A percentile compares a stretch with the other conserved stretches of the same genome.
Evolutionary conservation across 495 filamentous ascomycete species (phyloP).

Genomic region (Jackrogersella multiformis): DNA sequence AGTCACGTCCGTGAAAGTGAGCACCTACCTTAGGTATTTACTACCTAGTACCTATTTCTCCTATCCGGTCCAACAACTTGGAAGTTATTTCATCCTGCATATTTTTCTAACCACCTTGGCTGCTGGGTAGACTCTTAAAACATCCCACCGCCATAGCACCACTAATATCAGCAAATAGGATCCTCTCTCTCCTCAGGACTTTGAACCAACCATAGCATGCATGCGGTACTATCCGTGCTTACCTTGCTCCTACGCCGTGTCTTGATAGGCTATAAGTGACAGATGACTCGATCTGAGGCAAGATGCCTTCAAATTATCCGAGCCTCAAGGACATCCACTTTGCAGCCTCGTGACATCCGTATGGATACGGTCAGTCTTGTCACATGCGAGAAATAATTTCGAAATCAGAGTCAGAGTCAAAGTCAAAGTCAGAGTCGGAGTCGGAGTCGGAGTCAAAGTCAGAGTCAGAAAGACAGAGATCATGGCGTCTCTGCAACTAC

Average conservation of each 20-base stretch:
- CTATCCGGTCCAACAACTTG: slow-evolving; percentile 11
- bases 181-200: not conserved
- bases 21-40: not conserved
- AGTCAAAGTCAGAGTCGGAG: too few species aligned
- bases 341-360: not conserved
- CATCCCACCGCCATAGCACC: slow-evolving; percentile 27
- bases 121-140: slow-evolving; percentile 4
- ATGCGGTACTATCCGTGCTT: slow-evolving; percentile 16
- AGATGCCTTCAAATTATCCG: slow-evolving; percentile 6
- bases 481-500: slow-evolving; percentile 24
- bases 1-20: slow-evolving; percentile 4
- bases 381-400: slow-evolving; percentile 1
- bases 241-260: not conserved
- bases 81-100: slow-evolving; percentile 10
- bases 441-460: too few species aligned
- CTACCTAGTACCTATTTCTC: not conserved
- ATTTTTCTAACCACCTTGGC: slow-evolving; percentile 13
- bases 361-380: not conserved
- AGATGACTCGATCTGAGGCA: slow-evolving; percentile 14
- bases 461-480: not conserved
- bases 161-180: slow-evolving; percentile 36
- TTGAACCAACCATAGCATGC: slow-evolving; percentile 15
- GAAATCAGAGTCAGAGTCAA: too few species aligned
- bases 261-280: not conserved
- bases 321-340: slow-evolving; percentile 1